A percentile compares a stretch with the other conserved stretches of the same genome.
These are phyloP conservation scores for Zasmidium citrigriseum DNA, from an alignment of 2,329 filamentous ascomycete genomes.

Conservation along the genomic window DNA sequence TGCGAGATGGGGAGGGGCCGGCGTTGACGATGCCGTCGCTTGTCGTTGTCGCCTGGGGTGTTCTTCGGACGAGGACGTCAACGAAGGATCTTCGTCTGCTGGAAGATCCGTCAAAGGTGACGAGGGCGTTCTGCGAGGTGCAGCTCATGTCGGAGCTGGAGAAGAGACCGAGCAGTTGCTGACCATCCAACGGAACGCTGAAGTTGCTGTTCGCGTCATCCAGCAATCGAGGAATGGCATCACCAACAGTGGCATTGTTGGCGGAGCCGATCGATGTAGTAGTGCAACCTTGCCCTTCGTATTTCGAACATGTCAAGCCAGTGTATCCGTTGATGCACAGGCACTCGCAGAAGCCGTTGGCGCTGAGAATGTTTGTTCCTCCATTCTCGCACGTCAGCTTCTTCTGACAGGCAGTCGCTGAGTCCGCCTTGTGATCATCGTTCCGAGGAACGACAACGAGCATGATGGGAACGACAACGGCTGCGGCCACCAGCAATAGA, in stretches of 20 bases:
- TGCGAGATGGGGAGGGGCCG: slow-evolving; percentile 19
- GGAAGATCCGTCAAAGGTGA: slow-evolving; percentile 70
- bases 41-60: slow-evolving; percentile 24
- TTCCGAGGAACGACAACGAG: slow-evolving; percentile 60
- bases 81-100: slow-evolving; percentile 18
- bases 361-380: slow-evolving; percentile 70
- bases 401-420: slow-evolving; percentile 56
- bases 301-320: slow-evolving; percentile 57
- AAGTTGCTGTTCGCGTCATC: slow-evolving; percentile 66
- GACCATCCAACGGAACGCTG: slow-evolving; percentile 71
- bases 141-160: slow-evolving; percentile 76
- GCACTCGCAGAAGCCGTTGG: slow-evolving; percentile 68
- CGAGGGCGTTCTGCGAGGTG: slow-evolving; percentile 79
- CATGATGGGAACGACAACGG: slow-evolving; percentile 74
- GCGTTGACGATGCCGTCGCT: slow-evolving; percentile 36
- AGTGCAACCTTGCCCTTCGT: slow-evolving; percentile 57
- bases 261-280: slow-evolving; percentile 50
- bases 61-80: neutral
- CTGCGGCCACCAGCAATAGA: slow-evolving; percentile 73
- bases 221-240: slow-evolving; percentile 74
- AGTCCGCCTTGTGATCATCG: slow-evolving; percentile 34
- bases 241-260: slow-evolving; percentile 76
- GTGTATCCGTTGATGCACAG: slow-evolving; percentile 89
- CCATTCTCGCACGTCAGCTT: slow-evolving; percentile 74
- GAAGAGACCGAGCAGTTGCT: slow-evolving; percentile 72